Evolutionary conservation across 2,329 filamentous ascomycete species (phyloP).

Genomic region (Exophiala dermatitidis): DNA sequence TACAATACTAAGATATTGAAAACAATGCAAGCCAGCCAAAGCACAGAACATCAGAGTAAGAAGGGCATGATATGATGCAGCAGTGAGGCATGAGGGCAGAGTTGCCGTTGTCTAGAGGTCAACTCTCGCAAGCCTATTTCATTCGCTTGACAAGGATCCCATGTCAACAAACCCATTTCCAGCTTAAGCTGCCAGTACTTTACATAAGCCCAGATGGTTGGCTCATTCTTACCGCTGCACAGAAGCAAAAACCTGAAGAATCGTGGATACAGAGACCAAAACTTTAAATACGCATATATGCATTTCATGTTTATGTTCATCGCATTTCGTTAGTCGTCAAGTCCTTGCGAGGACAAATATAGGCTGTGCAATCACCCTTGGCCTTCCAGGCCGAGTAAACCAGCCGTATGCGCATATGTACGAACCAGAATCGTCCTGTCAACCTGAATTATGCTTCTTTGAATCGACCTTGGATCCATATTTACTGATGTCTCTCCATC

Average conservation of each 20-base stretch:
- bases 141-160: constrained; percentile 8
- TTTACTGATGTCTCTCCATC: background rate
- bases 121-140: background rate
- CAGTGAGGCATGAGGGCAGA: constrained; percentile 6
- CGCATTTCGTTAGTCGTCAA: constrained; percentile 13
- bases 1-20: constrained; percentile 1
- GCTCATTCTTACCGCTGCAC: too few species aligned
- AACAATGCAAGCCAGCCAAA: constrained; percentile 10
- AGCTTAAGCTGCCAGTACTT: background rate
- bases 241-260: too few species aligned
- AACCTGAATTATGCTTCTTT: constrained; percentile 10
- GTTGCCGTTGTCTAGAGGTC: constrained; percentile 6
- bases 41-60: constrained; percentile 4
- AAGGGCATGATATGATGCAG: background rate
- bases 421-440: constrained; percentile 13
- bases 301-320: background rate
- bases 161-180: constrained; percentile 13
- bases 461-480: constrained; percentile 1
- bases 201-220: too few species aligned
- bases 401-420: constrained; percentile 2
- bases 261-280: too few species aligned
- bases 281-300: background rate
- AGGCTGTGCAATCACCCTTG: constrained; percentile 10
- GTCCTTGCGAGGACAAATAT: constrained; percentile 3
- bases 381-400: background rate